Base-by-base conservation (phyloP, 805 yeast species). In the Yarrowia porcina region DNA sequence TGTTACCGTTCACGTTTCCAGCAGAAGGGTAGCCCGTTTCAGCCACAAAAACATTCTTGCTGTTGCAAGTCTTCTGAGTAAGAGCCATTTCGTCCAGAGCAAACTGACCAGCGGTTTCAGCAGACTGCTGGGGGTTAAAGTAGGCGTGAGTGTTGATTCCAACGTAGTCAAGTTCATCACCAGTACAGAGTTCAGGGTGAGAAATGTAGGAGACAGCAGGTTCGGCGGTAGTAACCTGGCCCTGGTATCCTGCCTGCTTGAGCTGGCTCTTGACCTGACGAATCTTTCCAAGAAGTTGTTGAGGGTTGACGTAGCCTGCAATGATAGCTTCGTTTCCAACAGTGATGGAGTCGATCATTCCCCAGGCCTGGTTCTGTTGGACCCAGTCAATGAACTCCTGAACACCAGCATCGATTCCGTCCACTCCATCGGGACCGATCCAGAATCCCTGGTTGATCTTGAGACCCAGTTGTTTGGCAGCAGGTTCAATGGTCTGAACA, bases 11-110 rank as follows among this genome's bases (percentile, higher is more conserved):
- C 64, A 80, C 77, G 65, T 71, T 72, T 70, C 97, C 97, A 41
- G 78, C 76, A 68, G 86, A 83, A 69, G 97, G 97, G 73, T 89
- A 91, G 45, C 97, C 97, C 5, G 97, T 90, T 75, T 91, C 97
- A 20, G 96, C 86, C 63, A 91, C 84, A 20, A 78, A 67, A 36
- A 89, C 85, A 17, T 63, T 60, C 73, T 80, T 77, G 64, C 77
- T 75, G 28, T 82, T 76, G 77, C 97, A 91, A 49, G 79, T 75
- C 15, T 73, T 74, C 67, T 80, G 74, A 25, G 85, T 85, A 64
- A 85, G 71, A 21, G 69, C 73, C 66, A 83, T 77, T 76, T 92
- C 96, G 32, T 83, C 83, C 56, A 77, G 74, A 45, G 89, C 83
- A 69, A 88, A 92, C 9, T 77, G 49, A 49, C 97, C 97, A 3